Conservation (phyloP, 2,329 filamentous ascomycete genomes). For the Alternaria hordeiaustralica region DNA sequence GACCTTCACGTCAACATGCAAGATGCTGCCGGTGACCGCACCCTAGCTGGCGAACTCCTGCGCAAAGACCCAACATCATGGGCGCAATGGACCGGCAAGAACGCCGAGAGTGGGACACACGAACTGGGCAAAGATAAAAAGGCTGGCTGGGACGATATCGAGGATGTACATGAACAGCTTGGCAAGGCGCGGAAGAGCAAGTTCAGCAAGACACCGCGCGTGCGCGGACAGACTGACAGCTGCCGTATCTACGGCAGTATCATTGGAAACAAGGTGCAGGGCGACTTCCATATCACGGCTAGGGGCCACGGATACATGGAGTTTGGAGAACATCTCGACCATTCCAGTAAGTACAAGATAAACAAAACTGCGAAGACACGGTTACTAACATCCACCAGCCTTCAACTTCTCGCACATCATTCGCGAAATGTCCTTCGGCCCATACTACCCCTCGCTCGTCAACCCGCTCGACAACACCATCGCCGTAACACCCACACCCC, state of each 20-base stretch:
- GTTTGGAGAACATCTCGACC: conserved; percentile 79
- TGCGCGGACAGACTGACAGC: conserved; percentile 68
- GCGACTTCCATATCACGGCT: conserved; percentile 97
- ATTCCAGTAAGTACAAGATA: conserved; percentile 66
- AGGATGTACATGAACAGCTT: conserved; percentile 91
- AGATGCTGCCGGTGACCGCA: conserved; percentile 90
- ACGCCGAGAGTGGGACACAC: conserved; percentile 60
- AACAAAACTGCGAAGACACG: neutral
- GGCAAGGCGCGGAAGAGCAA: conserved; percentile 71
- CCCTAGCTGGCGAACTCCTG: conserved; percentile 78
- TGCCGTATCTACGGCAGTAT: conserved; percentile 90
- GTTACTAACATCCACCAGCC: conserved; percentile 55
- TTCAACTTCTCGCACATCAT: conserved; percentile 99
- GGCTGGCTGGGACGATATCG: conserved; percentile 66
- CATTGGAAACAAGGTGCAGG: conserved; percentile 95
- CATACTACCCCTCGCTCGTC: conserved; percentile 91
- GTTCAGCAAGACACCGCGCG: conserved; percentile 74
- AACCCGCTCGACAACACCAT: conserved; percentile 95
- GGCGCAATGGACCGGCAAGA: conserved; percentile 78
- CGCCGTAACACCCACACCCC: conserved; percentile 79
- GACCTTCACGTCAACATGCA: conserved; percentile 97
- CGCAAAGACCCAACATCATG: conserved; percentile 80
- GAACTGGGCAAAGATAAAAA: conserved; percentile 51
- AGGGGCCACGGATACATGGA: conserved; percentile 93
- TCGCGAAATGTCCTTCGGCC: conserved; percentile 93